Conservation (phyloP, 2,329 filamentous ascomycete species). For the Aspergillus hortae region DNA sequence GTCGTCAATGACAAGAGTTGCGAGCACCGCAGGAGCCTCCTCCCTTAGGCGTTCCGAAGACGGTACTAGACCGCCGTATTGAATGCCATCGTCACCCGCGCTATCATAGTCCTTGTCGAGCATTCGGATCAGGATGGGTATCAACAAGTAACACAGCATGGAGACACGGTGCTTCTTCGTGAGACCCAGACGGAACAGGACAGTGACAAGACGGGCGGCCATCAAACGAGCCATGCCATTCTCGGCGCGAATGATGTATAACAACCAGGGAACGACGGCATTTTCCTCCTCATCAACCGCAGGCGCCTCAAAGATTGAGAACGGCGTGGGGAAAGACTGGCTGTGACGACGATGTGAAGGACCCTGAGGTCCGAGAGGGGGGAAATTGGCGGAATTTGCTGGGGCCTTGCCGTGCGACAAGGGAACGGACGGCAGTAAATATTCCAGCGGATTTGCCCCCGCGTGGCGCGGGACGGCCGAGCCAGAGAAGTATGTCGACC, state of each 20-base stretch:
- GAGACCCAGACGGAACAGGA: conserved; percentile 65
- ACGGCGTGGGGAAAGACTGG: conserved; percentile 34
- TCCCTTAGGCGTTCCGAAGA: conserved; percentile 58
- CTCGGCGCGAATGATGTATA: conserved; percentile 59
- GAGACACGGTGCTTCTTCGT: conserved; percentile 62
- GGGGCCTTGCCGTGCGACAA: conserved; percentile 29
- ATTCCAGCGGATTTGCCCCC: conserved; percentile 59
- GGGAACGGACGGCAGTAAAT: conserved; percentile 56
- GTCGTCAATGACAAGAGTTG: conserved; percentile 74
- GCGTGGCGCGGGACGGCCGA: conserved; percentile 45
- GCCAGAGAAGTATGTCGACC: conserved; percentile 52
- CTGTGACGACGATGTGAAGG: conserved; percentile 32
- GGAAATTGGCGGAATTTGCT: conserved; percentile 45
- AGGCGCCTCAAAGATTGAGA: conserved; percentile 35
- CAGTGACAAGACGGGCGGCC: conserved; percentile 66
- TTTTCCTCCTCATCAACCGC: conserved; percentile 62
- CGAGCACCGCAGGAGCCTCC: conserved; percentile 70
- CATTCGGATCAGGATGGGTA: conserved; percentile 67
- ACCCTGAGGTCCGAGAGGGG: conserved; percentile 48
- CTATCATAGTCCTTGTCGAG: conserved; percentile 53
- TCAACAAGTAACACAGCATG: conserved; percentile 62
- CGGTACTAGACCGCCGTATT: conserved; percentile 37
- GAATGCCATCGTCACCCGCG: conserved; percentile 37
- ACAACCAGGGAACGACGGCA: conserved; percentile 69
- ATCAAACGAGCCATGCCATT: conserved; percentile 60